phyloP scores from a whole-genome alignment of 2,329 filamentous ascomycete species.

The Rhynchosporium secalis region DNA sequence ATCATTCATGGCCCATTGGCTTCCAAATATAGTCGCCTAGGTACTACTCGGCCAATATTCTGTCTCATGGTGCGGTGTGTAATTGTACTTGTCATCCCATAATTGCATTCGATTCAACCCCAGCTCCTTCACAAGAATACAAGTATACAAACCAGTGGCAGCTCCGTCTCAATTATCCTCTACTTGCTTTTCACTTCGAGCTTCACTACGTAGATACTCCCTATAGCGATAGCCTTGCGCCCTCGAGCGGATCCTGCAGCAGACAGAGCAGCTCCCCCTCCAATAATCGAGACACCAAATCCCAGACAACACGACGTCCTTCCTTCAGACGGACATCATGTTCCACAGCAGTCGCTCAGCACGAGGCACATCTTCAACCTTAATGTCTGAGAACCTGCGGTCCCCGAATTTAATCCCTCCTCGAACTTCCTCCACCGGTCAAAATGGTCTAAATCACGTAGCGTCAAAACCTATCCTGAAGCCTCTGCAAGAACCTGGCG shows the following conservation, averaged over 20 bases:
- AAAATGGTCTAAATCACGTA: conserved; percentile 39
- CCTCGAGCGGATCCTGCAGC: conserved; percentile 18
- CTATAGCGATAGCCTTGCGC: conserved; percentile 7
- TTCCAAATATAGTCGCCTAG: background rate
- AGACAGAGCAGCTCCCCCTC: background rate
- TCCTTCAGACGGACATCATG: conserved; percentile 16
- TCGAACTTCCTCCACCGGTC: conserved; percentile 67
- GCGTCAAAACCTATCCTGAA: conserved; percentile 46
- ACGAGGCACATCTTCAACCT: conserved; percentile 25
- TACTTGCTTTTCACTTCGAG: background rate
- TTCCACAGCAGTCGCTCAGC: conserved; percentile 27
- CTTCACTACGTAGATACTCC: conserved; percentile 1
- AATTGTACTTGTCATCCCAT: conserved; percentile 4
- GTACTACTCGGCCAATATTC: no score
- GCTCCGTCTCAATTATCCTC: background rate
- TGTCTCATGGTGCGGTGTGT: no score
- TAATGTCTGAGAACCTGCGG: conserved; percentile 29
- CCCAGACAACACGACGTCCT: conserved; percentile 3
- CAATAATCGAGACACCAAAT: conserved; percentile 8
- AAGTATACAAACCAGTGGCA: background rate
- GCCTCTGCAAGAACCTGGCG: conserved; percentile 56
- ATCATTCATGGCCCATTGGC: conserved; percentile 6
- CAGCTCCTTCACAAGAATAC: conserved; percentile 1
- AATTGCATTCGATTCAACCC: background rate
- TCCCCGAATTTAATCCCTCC: conserved; percentile 71